A percentile compares a stretch with the other conserved stretches of the same genome.
Conservation (phyloP, 331 rosid species). For the Acacia pycnantha region DNA sequence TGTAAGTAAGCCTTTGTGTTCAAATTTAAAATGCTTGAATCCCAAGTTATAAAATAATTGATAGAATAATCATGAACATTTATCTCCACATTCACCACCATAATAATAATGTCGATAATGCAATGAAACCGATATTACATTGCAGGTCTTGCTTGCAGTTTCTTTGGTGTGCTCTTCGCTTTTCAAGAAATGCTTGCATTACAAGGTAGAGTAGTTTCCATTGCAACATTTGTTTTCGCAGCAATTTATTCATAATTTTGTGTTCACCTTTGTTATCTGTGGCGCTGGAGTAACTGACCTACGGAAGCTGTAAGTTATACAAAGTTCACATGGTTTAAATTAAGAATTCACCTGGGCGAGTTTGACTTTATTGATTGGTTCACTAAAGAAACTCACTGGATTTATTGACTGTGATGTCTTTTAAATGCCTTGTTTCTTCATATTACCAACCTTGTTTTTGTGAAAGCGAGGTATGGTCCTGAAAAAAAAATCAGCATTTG, state of each 20-base stretch:
- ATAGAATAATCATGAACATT: neutral
- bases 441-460: neutral
- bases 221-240: neutral
- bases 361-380: slow-evolving; percentile 5
- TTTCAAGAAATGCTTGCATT: slow-evolving; percentile 55
- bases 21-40: neutral
- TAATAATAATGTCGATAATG: slow-evolving; percentile 15
- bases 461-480: neutral
- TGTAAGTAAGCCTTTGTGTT: neutral
- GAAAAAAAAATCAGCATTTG: neutral
- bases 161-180: slow-evolving; percentile 74
- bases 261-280: neutral
- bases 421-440: neutral
- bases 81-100: neutral
- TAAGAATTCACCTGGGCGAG: neutral
- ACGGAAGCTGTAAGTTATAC: neutral
- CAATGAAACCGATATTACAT: slow-evolving; percentile 32
- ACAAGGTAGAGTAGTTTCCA: slow-evolving; percentile 52
- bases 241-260: neutral
- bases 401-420: neutral
- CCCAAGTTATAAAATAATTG: slow-evolving; percentile 5
- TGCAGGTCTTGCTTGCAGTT: slow-evolving; percentile 85
- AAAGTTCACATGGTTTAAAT: slow-evolving; percentile 12
- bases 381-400: neutral
- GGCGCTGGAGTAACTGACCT: too few relatives aligned